Evolutionary conservation across 1,139 yeast genomes (phyloP).

Genomic region (Kodamaea plutei): DNA sequence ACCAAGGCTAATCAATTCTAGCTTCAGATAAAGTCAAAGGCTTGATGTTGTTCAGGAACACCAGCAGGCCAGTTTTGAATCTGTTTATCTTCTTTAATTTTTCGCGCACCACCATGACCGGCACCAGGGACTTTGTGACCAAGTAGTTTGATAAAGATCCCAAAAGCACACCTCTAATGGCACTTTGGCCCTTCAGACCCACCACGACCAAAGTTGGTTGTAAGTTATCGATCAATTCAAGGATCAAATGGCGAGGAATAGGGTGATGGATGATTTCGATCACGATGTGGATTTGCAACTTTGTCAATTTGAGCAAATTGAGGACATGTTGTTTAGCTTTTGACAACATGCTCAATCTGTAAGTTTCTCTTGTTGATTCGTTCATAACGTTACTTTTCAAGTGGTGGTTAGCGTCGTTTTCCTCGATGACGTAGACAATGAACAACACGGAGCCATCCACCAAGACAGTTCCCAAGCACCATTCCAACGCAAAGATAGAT

Average conservation of each 20-base stretch:
- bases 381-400: conserved; percentile 38
- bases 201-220: conserved; percentile 82
- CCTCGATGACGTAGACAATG: conserved; percentile 75
- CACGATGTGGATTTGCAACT: conserved; percentile 71
- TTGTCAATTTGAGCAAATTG: conserved; percentile 62
- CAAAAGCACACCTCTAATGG: conserved; percentile 69
- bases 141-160: conserved; percentile 75
- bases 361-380: conserved; percentile 45
- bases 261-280: conserved; percentile 80
- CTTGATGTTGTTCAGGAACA: conserved; percentile 45
- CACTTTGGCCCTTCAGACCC: conserved; percentile 75
- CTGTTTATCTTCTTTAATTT: conserved; percentile 73
- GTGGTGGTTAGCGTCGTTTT: conserved; percentile 49
- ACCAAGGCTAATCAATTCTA: conserved; percentile 45
- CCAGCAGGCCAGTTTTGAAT: conserved; percentile 44
- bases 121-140: conserved; percentile 74
- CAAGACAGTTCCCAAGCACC: conserved; percentile 84
- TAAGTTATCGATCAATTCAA: conserved; percentile 77
- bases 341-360: conserved; percentile 56
- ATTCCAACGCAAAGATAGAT: conserved; percentile 79
- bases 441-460: conserved; percentile 82
- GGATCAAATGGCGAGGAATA: conserved; percentile 78
- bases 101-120: conserved; percentile 87
- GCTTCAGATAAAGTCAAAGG: conserved; percentile 50
- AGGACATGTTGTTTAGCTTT: conserved; percentile 57